These are phyloP conservation scores for Zymoseptoria crescenta DNA, from an alignment of 2,329 filamentous ascomycete species.

Conservation along the genomic window DNA sequence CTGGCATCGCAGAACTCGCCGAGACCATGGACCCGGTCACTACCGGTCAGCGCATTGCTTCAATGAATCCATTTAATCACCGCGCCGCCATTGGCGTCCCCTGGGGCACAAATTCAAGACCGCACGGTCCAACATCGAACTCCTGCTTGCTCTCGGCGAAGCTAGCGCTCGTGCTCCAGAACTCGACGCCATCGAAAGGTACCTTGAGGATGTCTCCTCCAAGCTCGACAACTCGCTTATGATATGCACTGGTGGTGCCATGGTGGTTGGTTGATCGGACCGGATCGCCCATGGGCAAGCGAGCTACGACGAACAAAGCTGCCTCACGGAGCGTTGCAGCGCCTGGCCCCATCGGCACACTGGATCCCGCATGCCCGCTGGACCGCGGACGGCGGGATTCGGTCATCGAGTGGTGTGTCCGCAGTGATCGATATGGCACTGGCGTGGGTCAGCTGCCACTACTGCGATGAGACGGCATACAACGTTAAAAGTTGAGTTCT, in stretches of 20 bases:
- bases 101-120: conserved; percentile 49
- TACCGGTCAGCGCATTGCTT: conserved; percentile 14
- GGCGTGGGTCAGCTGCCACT: conserved; percentile 49
- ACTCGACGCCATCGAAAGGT: conserved; percentile 27
- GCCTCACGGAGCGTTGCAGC: conserved; percentile 45
- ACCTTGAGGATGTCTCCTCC: conserved; percentile 38
- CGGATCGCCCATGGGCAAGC: conserved; percentile 52
- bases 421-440: conserved; percentile 56
- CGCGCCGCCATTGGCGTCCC: conserved; percentile 33
- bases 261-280: conserved; percentile 52
- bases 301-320: conserved; percentile 60
- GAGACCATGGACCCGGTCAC: conserved; percentile 29
- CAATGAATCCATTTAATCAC: conserved; percentile 14
- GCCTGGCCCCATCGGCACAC: conserved; percentile 43
- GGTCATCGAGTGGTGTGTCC: conserved; percentile 56
- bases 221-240: conserved; percentile 51
- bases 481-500: conserved; percentile 36
- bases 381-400: conserved; percentile 58
- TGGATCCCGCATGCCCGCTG: conserved; percentile 58
- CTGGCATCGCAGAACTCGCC: conserved; percentile 31
- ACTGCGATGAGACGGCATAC: conserved; percentile 45
- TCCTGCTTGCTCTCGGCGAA: conserved; percentile 61
- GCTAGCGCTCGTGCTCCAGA: conserved; percentile 37
- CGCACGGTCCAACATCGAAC: conserved; percentile 46
- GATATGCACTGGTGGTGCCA: conserved; percentile 58